Evolutionary conservation across 805 yeast species (phyloP).

Genomic region (Lachancea meyersii): DNA sequence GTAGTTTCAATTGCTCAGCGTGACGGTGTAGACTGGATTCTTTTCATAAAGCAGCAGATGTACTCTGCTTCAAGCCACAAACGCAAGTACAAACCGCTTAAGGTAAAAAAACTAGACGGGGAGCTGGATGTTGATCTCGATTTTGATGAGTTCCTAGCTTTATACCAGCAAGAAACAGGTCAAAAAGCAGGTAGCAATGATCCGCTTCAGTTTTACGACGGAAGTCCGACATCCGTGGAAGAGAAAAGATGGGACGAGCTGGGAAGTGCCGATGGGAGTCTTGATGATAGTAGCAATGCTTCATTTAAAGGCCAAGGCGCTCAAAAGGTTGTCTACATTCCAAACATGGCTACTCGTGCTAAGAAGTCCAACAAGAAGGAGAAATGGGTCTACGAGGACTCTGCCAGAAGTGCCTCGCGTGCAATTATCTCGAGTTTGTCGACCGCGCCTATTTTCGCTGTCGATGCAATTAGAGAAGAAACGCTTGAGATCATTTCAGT

Average conservation of each 20-base stretch:
- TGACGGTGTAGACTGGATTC: slow-evolving; percentile 72
- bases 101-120: slow-evolving; percentile 57
- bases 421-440: slow-evolving; percentile 49
- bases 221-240: slow-evolving; percentile 19
- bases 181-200: slow-evolving; percentile 13
- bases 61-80: slow-evolving; percentile 31
- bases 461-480: slow-evolving; percentile 76
- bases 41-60: slow-evolving; percentile 65
- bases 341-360: slow-evolving; percentile 77
- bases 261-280: slow-evolving; percentile 27
- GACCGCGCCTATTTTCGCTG: slow-evolving; percentile 64
- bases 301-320: slow-evolving; percentile 14
- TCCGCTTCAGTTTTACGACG: slow-evolving; percentile 16
- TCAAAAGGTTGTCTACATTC: slow-evolving; percentile 60
- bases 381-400: slow-evolving; percentile 70
- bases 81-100: slow-evolving; percentile 66
- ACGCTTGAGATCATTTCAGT: slow-evolving; percentile 76
- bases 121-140: slow-evolving; percentile 68
- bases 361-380: slow-evolving; percentile 70
- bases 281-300: slow-evolving; percentile 22
- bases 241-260: slow-evolving; percentile 25
- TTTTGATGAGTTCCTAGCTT: slow-evolving; percentile 53
- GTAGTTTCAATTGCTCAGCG: slow-evolving; percentile 52
- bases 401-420: slow-evolving; percentile 56
- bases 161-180: slow-evolving; percentile 34